Evolutionary conservation across 345 rosid species (phyloP), one percentile per base, ranked within the genome.

Genomic region (Eucalyptus sp.): DNA sequence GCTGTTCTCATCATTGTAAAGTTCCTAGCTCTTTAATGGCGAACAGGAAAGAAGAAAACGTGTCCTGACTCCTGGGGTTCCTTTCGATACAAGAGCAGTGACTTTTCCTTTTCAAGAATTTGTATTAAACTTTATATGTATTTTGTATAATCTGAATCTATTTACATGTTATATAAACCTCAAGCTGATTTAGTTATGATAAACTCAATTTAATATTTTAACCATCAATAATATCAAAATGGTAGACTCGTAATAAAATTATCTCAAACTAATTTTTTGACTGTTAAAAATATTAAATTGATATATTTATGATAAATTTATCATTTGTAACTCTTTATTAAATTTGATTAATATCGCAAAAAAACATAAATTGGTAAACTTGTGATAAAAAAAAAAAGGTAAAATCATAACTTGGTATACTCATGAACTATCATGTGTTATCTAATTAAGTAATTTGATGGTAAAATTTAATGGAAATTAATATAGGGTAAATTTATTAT

Each of bases 221-320:
- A 51, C 22, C 22, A 51, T 51, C 9, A 17, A 51, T 51, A 51
- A 51, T 8, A 51, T 51, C 54, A 51, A 51, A 51, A 51, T 51
- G 22, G 2, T 1, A 51, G 56, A 51, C 0, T 51, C 17, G 22
- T 51, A 8, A 51, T 0, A 51, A 51, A 51, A 6, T 16, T 51
- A 51, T 51, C 22, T 51, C 0, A 17, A 51, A 51, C 2, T 3
- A 51, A 17, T 51, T 51, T 51, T 51, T 51, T 52, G 0, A 52
- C 1, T 0, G 9, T 2, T 4, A 52, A 52, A 51, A 52, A 52
- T 0, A 0, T 0, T 17, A 51, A 51, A 51, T 0, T 7, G 1
- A 51, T 51, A 51, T 16, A 3, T 17, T 16, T 17, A 51, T 52
- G 1, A 17, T 52, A 52, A 52, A 52, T 52, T 52, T 52, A 51